A percentile compares a stretch with the other conserved stretches of the same genome.
Conservation (phyloP, 2,329 filamentous ascomycete species). For the Aspergillus cejpii region DNA sequence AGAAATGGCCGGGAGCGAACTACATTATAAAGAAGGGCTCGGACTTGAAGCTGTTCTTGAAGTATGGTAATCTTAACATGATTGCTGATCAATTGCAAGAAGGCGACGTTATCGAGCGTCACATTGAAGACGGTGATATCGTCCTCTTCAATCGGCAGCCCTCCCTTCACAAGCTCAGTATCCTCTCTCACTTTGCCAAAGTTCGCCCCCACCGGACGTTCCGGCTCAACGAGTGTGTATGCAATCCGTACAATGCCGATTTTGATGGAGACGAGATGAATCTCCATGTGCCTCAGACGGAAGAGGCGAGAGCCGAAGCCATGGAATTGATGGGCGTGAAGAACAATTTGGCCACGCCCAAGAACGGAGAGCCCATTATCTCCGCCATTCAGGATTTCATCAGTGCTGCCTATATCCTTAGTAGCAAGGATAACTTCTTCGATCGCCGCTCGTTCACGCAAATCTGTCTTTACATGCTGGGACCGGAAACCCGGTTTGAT, state of each 20-base stretch:
- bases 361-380: constrained; percentile 97
- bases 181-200: constrained; percentile 91
- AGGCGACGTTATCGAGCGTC: constrained; percentile 87
- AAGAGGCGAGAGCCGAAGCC: constrained; percentile 90
- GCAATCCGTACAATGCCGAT: constrained; percentile 96
- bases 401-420: constrained; percentile 84
- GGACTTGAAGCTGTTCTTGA: constrained; percentile 66
- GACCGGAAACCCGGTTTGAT: constrained; percentile 68
- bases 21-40: constrained; percentile 65
- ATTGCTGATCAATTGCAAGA: constrained; percentile 68
- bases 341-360: constrained; percentile 89
- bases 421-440: constrained; percentile 87
- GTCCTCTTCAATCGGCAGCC: constrained; percentile 98
- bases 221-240: constrained; percentile 95
- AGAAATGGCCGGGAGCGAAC: constrained; percentile 82
- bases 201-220: constrained; percentile 94
- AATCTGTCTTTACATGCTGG: constrained; percentile 89
- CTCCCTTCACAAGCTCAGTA: constrained; percentile 96
- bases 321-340: constrained; percentile 97
- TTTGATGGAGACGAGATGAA: constrained; percentile 99
- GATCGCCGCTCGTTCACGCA: constrained; percentile 83
- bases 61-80: constrained; percentile 63
- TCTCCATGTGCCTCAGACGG: constrained; percentile 91
- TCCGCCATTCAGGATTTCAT: constrained; percentile 99
- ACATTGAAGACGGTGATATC: constrained; percentile 90